phyloP scores from a whole-genome alignment of 148 eudicot genomes.

The Chenopodium berlandieri region DNA sequence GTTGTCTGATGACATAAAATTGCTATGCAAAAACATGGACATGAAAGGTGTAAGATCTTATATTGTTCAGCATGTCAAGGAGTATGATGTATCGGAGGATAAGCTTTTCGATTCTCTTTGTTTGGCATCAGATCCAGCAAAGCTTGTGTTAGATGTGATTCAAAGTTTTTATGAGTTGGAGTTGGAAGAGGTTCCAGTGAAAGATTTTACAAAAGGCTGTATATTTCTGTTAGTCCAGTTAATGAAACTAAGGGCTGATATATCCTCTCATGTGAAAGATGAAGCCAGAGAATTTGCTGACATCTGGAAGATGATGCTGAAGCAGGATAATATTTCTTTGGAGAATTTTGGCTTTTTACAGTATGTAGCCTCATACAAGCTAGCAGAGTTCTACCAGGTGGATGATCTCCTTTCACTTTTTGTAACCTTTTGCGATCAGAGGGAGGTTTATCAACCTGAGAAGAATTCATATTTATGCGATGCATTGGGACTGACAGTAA shows the following conservation, averaged over 20 bases:
- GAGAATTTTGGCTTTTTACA: constrained; percentile 17
- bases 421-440: neutral
- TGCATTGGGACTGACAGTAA: constrained; percentile 17
- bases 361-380: constrained; percentile 15
- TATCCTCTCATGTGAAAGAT: constrained; percentile 17
- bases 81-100: constrained; percentile 1
- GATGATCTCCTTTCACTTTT: constrained; percentile 13
- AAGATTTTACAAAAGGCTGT: constrained; percentile 6
- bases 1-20: neutral
- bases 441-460: constrained; percentile 7
- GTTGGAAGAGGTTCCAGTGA: neutral
- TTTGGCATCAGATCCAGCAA: constrained; percentile 33
- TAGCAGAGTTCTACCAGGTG: neutral
- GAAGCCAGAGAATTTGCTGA: constrained; percentile 18
- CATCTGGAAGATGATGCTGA: constrained; percentile 12
- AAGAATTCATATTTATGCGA: constrained; percentile 10
- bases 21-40: constrained; percentile 17
- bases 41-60: constrained; percentile 14
- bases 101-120: constrained; percentile 21
- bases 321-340: neutral
- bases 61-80: constrained; percentile 7
- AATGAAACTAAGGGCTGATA: constrained; percentile 16
- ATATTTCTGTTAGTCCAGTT: constrained; percentile 23
- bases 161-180: constrained; percentile 16
- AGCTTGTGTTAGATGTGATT: constrained; percentile 38